Evolutionary conservation across 108 stramenopile species (phyloP).

Genomic region (Schizochytrium sp.): DNA sequence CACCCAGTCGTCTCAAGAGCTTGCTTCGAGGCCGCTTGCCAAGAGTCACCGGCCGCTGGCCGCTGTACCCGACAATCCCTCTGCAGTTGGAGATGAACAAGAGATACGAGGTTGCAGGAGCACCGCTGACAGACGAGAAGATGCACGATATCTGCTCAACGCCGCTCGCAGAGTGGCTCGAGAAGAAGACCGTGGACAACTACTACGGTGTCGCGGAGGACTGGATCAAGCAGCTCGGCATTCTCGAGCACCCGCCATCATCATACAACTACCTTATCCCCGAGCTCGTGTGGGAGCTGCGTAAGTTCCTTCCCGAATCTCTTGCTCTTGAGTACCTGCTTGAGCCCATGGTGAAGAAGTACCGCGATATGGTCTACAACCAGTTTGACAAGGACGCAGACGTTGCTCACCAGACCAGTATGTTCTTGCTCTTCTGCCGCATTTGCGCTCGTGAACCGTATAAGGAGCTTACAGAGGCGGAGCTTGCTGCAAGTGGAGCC

Average conservation of each 20-base stretch:
- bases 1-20: slow-evolving; percentile 93
- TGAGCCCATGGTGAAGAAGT: slow-evolving; percentile 48
- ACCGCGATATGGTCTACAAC: slow-evolving; percentile 11
- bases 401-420: slow-evolving; percentile 42
- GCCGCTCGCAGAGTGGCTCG: slow-evolving; percentile 86
- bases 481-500: background rate
- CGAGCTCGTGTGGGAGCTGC: slow-evolving; percentile 60
- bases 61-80: slow-evolving; percentile 92
- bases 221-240: slow-evolving; percentile 83
- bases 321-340: slow-evolving; percentile 49
- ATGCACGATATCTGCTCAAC: slow-evolving; percentile 86
- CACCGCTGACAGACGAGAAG: slow-evolving; percentile 82
- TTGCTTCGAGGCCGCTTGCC: slow-evolving; percentile 98
- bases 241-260: slow-evolving; percentile 72
- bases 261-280: slow-evolving; percentile 48
- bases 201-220: slow-evolving; percentile 82
- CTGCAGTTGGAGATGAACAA: slow-evolving; percentile 87
- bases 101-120: slow-evolving; percentile 82
- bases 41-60: slow-evolving; percentile 92
- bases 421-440: slow-evolving; percentile 56
- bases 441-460: slow-evolving; percentile 31
- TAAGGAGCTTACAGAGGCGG: background rate
- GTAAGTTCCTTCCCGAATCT: slow-evolving; percentile 44
- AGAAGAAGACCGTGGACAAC: slow-evolving; percentile 74
- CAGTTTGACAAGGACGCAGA: slow-evolving; percentile 41